Evolutionary conservation across 139 green algal genomes (phyloP).

Genomic region (Desmodesmus armatus): DNA sequence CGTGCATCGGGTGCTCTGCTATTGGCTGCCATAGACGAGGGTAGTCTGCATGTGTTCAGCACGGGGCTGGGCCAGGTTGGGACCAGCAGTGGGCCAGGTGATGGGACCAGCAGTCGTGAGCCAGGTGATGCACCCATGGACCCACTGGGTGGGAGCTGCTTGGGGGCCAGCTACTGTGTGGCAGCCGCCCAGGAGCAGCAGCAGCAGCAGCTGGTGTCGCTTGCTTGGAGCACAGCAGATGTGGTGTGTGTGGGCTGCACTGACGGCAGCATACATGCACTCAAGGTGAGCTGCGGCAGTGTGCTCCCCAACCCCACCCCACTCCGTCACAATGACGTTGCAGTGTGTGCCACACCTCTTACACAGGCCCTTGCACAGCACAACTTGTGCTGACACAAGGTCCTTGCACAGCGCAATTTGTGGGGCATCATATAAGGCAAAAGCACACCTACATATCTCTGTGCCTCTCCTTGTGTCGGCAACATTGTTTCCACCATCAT

Average conservation of each 20-base stretch:
- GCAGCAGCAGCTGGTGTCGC: neutral
- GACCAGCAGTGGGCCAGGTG: too few relatives aligned
- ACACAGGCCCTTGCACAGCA: too few relatives aligned
- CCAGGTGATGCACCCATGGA: too few relatives aligned
- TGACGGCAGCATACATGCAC: slow-evolving; percentile 19
- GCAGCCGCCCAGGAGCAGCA: neutral
- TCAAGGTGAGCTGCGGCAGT: slow-evolving; percentile 8
- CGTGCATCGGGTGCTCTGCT: neutral
- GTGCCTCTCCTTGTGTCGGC: neutral
- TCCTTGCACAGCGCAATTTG: neutral
- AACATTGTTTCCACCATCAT: neutral
- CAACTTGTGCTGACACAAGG: neutral
- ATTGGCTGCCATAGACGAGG: slow-evolving; percentile 14
- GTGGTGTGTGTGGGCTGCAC: slow-evolving; percentile 6
- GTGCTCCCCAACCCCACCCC: too few relatives aligned
- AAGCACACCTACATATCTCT: neutral
- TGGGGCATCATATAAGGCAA: neutral
- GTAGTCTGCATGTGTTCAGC: neutral
- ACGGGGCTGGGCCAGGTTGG: too few relatives aligned
- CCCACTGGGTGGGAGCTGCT: neutral
- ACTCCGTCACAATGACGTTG: too few relatives aligned
- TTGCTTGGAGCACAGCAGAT: neutral
- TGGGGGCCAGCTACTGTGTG: neutral
- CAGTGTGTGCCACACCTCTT: too few relatives aligned
- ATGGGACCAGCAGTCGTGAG: neutral